Evolutionary conservation across 2,329 filamentous ascomycete genomes (phyloP), one percentile per base, ranked within the genome.

Genomic region (Thermothelomyces thermophilus): DNA sequence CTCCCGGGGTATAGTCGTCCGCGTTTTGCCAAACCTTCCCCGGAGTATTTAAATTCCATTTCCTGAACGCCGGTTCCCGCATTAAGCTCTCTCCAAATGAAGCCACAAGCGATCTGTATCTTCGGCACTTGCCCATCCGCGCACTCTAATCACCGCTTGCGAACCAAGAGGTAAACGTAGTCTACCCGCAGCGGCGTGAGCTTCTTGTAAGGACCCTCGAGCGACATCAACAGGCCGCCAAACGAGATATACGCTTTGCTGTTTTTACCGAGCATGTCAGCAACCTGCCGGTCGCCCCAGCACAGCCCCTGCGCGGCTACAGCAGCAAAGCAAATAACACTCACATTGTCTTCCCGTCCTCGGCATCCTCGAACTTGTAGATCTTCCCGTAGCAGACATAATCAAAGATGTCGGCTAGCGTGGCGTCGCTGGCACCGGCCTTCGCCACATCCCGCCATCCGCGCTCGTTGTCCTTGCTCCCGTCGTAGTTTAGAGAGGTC

Each of bases 161-260:
- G 98, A 60, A 95, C 75, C 53, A 97, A 77, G 54, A 98, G 79
- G 67, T 98, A 98, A 56, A 94, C 83, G 65, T 95, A 85, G 67
- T 98, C 93, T 63, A 96, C 91, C 62, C 90, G 82, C 64, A 98
- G 72, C 24, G 90, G 86, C 30, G 87, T 94, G 56, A 98, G 80
- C 74, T 95, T 96, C 76, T 93, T 94, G 69, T 95, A 93, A 2
- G 93, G 93, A 5, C 94, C 93, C 63, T 95, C 87, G 49, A 98
- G 77, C 62, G 86, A 89, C 71, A 97, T 84, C 62, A 98, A 71
- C 57, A 98, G 73, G 7, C 93, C 93, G 41, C 93, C 93, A 63
- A 96, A 98, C 1, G 90, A 95, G 60, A 94, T 79, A 70, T 91
- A 98, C 24, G 90, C 88, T 67, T 95, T 94, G 66, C 91, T 97